phyloP scores from a whole-genome alignment of 306 rosid genomes.

The Pterocarpus santalinus region DNA sequence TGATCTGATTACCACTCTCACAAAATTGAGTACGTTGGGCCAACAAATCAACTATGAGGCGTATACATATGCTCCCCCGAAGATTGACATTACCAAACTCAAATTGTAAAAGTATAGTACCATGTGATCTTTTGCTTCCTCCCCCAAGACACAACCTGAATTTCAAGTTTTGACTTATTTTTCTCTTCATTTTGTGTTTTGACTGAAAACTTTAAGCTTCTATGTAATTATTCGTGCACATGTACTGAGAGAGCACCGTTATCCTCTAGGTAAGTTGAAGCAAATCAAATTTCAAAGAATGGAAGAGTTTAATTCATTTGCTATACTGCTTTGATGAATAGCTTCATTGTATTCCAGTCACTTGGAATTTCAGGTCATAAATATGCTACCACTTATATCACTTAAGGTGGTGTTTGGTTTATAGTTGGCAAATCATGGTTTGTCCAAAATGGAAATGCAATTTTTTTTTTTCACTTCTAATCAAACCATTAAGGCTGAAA shows the following conservation, averaged over 20 bases:
- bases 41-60: constrained; percentile 92
- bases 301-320: background rate
- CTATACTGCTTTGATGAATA: background rate
- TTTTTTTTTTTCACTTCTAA: too few relatives aligned
- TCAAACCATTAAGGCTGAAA: too few relatives aligned
- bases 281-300: constrained; percentile 20
- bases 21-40: constrained; percentile 85
- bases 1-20: constrained; percentile 85
- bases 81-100: constrained; percentile 80
- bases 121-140: constrained; percentile 5
- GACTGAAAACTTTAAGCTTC: constrained; percentile 18
- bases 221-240: constrained; percentile 20
- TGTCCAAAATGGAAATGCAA: too few relatives aligned
- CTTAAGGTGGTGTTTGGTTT: background rate
- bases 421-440: too few relatives aligned
- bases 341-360: constrained; percentile 1
- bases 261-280: constrained; percentile 12
- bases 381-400: background rate
- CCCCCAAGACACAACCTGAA: constrained; percentile 12
- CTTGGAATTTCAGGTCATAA: background rate
- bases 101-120: constrained; percentile 61
- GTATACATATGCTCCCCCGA: constrained; percentile 69
- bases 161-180: constrained; percentile 45
- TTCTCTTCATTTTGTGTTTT: background rate
- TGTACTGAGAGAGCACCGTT: constrained; percentile 14